Evolutionary conservation across 257 asterid genomes (phyloP).

Genomic region (Capsicum pubescens): DNA sequence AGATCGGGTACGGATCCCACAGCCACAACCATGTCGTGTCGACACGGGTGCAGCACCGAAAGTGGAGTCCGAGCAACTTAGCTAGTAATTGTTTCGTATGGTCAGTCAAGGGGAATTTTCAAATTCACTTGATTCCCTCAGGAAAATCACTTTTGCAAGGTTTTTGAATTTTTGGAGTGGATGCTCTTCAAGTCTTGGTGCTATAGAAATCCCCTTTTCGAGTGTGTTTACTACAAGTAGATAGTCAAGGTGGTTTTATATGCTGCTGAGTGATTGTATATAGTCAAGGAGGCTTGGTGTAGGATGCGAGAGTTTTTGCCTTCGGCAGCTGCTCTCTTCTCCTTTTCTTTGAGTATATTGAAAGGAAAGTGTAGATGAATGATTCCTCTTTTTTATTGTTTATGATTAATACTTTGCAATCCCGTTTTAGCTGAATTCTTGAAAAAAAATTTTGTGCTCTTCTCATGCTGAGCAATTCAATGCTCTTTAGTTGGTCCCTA

Average conservation of each 20-base stretch:
- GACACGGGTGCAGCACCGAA: too few relatives aligned
- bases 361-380: background rate
- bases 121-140: constrained; percentile 3
- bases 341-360: constrained; percentile 17
- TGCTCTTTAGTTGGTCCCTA: constrained; percentile 32
- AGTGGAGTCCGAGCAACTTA: too few relatives aligned
- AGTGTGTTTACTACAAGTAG: background rate
- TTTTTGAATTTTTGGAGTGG: background rate
- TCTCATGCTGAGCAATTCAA: background rate
- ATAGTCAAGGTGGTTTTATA: background rate
- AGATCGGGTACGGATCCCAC: too few relatives aligned
- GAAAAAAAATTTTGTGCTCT: background rate
- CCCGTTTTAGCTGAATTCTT: background rate
- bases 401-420: background rate
- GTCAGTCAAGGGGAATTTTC: background rate
- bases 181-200: background rate
- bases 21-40: too few relatives aligned
- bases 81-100: background rate
- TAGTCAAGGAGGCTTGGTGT: background rate
- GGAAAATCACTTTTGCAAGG: background rate
- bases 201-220: background rate
- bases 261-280: constrained; percentile 17
- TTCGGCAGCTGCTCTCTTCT: background rate
- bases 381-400: background rate
- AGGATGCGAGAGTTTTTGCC: constrained; percentile 6